Percentiles rank a stretch among this genome's conserved stretches.
phyloP scores from a whole-genome alignment of 176 grass and related monocot genomes.

The Oryza australiensis region DNA sequence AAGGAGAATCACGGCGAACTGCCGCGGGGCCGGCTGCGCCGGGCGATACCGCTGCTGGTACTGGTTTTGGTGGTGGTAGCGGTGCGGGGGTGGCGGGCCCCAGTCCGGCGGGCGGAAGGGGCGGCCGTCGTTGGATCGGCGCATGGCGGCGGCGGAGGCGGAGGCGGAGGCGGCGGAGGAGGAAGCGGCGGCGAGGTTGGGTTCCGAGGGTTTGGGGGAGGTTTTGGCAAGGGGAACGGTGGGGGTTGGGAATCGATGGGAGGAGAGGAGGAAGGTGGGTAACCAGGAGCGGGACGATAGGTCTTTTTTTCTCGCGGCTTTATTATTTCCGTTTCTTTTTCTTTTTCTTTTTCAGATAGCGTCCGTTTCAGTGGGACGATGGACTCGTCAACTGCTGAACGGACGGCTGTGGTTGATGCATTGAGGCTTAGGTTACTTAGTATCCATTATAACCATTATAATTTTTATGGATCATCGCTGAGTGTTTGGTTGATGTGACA shows the following conservation, averaged over 20 bases:
- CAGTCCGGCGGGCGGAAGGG: conserved; percentile 43
- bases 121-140: conserved; percentile 33
- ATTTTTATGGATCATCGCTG: no score
- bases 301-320: neutral
- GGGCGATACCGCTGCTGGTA: conserved; percentile 2
- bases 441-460: no score
- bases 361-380: neutral
- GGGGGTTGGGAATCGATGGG: neutral
- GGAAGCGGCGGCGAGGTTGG: neutral
- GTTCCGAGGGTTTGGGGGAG: conserved; percentile 33
- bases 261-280: neutral
- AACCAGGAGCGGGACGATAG: neutral
- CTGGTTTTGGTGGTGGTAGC: neutral
- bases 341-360: neutral
- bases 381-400: neutral
- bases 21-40: neutral
- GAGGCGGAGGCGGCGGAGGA: neutral
- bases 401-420: no score
- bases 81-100: neutral
- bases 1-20: conserved; percentile 47
- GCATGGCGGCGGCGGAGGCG: conserved; percentile 22
- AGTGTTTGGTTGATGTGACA: no score
- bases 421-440: no score
- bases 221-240: conserved; percentile 29
- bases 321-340: neutral